These are phyloP conservation scores for Eutrema japonicum DNA, from an alignment of 345 rosid genomes.

Conservation along the genomic window DNA sequence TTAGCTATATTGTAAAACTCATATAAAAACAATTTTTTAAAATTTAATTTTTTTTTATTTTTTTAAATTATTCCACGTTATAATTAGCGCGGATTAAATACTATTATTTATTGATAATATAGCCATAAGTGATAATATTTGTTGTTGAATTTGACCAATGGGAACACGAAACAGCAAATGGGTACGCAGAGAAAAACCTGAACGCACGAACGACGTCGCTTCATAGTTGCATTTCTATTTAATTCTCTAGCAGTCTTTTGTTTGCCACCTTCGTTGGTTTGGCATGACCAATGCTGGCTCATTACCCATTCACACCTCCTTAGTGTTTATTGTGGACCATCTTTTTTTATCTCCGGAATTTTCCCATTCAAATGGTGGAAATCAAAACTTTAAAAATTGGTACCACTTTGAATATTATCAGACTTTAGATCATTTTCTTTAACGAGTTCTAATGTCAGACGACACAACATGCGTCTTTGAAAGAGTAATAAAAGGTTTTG, in stretches of 20 bases:
- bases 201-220: constrained; percentile 22
- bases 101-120: no score
- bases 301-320: constrained; percentile 35
- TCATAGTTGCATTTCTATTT: constrained; percentile 24
- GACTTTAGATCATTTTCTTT: constrained; percentile 1
- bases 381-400: constrained; percentile 31
- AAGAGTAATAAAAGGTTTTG: constrained; percentile 6
- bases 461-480: constrained; percentile 13
- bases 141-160: no score
- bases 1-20: no score
- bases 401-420: constrained; percentile 25
- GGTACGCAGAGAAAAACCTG: constrained; percentile 31
- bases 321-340: constrained; percentile 35
- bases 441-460: background rate
- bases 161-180: constrained; percentile 24
- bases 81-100: no score
- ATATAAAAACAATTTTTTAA: no score
- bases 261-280: constrained; percentile 17
- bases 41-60: no score
- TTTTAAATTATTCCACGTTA: no score
- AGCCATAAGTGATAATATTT: no score
- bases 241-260: background rate
- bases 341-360: background rate
- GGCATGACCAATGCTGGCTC: constrained; percentile 39
- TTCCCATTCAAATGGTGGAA: constrained; percentile 1